Evolutionary conservation across 257 asterid species (phyloP), one percentile per base, ranked within the genome.

Genomic region (Rauvolfia tetraphylla): DNA sequence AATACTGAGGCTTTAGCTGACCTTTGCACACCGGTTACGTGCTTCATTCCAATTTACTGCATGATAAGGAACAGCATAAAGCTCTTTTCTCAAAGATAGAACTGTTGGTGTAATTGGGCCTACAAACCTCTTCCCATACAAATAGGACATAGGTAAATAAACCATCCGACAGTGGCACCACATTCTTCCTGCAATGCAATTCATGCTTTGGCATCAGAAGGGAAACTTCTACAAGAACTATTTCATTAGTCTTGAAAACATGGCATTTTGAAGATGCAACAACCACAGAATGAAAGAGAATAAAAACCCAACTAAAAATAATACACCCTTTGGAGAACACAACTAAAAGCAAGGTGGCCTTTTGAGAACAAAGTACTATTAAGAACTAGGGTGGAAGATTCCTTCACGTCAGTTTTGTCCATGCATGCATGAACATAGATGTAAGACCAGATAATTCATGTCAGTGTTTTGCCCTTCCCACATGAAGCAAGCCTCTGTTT

Each of bases 91-190:
- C 87, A 95, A 83, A 70, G 98, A 89, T 71, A 95, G 85, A 86
- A 95, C 87, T 62, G 96, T 89, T 73, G 97, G 98, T 56, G 98
- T 95, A 76, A 95, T 81, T 77, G 96, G 96, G 71, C 97, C 98
- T 68, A 92, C 93, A 77, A 90, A 92, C 84, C 97, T 88, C 88
- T 87, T 95, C 73, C 98, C 98, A 80, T 89, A 94, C 84, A 94
- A 80, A 85, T 94, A 94, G 73, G 93, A 94, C 98, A 95, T 95
- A 62, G 98, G 98, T 46, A 95, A 97, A 86, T 95, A 95, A 84
- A 95, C 98, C 98, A 95, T 95, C 78, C 98, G 86, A 77, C 98
- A 92, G 86, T 95, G 98, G 85, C 98, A 95, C 98, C 98, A 95
- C 98, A 95, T 95, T 79, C 98, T 95, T 83, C 98, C 98, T 95